A percentile compares a stretch with the other conserved stretches of the same genome.
These are phyloP conservation scores for Geotrichum restrictum DNA, from an alignment of 1,139 yeast genomes.

Conservation along the genomic window DNA sequence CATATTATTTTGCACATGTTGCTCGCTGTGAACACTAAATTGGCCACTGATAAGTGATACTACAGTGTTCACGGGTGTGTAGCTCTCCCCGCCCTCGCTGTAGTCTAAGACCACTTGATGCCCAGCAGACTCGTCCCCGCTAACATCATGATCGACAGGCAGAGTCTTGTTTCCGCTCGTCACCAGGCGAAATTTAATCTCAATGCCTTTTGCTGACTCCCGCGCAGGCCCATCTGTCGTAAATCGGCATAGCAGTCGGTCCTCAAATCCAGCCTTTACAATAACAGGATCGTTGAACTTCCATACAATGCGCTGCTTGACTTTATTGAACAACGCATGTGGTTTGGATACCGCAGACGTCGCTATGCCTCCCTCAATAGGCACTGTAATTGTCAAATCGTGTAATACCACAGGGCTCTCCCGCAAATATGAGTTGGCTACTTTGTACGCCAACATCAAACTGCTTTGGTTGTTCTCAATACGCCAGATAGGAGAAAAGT, in stretches of 20 bases:
- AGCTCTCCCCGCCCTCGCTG: constrained; percentile 6
- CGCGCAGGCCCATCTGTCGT: constrained; percentile 36
- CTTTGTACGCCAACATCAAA: constrained; percentile 67
- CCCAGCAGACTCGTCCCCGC: constrained; percentile 13
- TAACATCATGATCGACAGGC: constrained; percentile 3
- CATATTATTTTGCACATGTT: constrained; percentile 26
- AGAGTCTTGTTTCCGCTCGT: neutral
- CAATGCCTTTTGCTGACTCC: constrained; percentile 35
- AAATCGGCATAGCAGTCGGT: constrained; percentile 42
- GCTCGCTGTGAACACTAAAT: constrained; percentile 28
- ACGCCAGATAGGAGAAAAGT: constrained; percentile 81
- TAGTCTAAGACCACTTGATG: constrained; percentile 15
- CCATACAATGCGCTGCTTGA: constrained; percentile 83
- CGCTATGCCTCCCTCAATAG: constrained; percentile 47
- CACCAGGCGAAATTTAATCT: constrained; percentile 30
- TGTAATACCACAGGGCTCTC: constrained; percentile 44
- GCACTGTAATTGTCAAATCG: constrained; percentile 65
- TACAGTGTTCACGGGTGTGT: constrained; percentile 23
- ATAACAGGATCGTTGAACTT: constrained; percentile 51
- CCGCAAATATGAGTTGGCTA: constrained; percentile 49
- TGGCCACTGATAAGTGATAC: constrained; percentile 25
- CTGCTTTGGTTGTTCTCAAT: constrained; percentile 81
- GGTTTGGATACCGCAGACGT: constrained; percentile 82
- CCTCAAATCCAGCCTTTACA: constrained; percentile 64
- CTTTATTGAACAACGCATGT: constrained; percentile 81